A percentile compares a stretch with the other conserved stretches of the same genome.
Conservation (phyloP, 2,329 filamentous ascomycete genomes). For the Hansfordia pulvinata region DNA sequence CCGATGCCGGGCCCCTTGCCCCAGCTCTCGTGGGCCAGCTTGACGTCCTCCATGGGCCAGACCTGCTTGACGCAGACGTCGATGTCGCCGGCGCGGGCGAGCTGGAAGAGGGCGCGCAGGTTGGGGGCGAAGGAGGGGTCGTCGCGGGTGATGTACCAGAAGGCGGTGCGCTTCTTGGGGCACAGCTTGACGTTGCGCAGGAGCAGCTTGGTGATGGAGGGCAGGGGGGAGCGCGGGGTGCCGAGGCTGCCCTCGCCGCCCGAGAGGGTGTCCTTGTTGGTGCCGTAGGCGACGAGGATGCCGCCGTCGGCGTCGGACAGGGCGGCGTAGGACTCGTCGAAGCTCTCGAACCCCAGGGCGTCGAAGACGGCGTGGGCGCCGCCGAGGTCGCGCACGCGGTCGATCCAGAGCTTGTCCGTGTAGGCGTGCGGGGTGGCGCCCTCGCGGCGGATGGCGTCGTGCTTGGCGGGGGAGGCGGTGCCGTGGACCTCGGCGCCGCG, state of each 20-base stretch:
- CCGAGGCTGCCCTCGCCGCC: conserved; percentile 4
- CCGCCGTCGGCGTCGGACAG: conserved; percentile 10
- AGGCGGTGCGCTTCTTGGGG: conserved; percentile 15
- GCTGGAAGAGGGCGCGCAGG: conserved; percentile 14
- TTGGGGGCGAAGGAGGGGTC: conserved; percentile 17
- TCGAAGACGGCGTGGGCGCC: conserved; percentile 34
- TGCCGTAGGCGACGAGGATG: conserved; percentile 24
- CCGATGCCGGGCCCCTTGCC: conserved; percentile 20
- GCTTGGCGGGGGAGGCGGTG: conserved; percentile 31
- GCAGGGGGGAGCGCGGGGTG: conserved; percentile 11
- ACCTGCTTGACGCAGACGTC: conserved; percentile 21
- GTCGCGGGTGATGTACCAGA: conserved; percentile 22
- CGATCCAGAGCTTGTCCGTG: conserved; percentile 33
- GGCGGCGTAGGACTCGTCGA: conserved; percentile 28
- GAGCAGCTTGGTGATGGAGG: conserved; percentile 16
- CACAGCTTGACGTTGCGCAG: conserved; percentile 9
- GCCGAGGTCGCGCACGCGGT: conserved; percentile 26
- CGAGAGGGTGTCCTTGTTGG: conserved; percentile 18
- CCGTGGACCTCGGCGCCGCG: conserved; percentile 33
- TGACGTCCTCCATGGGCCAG: conserved; percentile 25
- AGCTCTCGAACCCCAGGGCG: conserved; percentile 34
- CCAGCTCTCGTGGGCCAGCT: conserved; percentile 22
- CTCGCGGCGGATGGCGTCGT: conserved; percentile 20
- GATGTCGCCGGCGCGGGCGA: conserved; percentile 18
- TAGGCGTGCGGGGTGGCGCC: conserved; percentile 31